Evolutionary conservation across 2,329 filamentous ascomycete species (phyloP).

Genomic region (Fusarium citri): DNA sequence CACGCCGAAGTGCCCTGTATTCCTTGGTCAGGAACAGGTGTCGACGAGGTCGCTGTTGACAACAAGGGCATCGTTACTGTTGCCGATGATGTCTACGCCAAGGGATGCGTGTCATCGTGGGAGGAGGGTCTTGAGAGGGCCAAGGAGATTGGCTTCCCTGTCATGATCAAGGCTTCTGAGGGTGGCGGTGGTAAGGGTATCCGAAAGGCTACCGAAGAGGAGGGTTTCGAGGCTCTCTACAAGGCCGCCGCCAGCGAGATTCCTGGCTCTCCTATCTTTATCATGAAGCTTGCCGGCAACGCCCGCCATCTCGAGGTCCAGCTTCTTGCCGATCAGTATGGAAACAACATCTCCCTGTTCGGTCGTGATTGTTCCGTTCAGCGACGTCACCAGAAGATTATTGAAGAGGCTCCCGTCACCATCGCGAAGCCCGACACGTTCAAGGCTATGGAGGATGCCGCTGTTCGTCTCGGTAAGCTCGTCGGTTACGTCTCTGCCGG

Average conservation of each 20-base stretch:
- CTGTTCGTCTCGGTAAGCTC: constrained; percentile 90
- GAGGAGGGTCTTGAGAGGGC: constrained; percentile 91
- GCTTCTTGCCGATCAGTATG: constrained; percentile 97
- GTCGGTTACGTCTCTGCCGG: constrained; percentile 99
- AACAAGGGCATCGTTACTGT: constrained; percentile 91
- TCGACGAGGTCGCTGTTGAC: constrained; percentile 83
- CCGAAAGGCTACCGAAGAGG: constrained; percentile 88
- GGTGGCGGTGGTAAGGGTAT: constrained; percentile 99
- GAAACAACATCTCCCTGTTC: constrained; percentile 99
- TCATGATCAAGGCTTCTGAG: constrained; percentile 99
- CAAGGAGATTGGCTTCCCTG: constrained; percentile 92
- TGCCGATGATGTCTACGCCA: constrained; percentile 82
- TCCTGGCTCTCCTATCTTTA: constrained; percentile 98
- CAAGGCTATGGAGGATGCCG: constrained; percentile 95
- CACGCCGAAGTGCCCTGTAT: constrained; percentile 97
- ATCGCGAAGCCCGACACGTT: constrained; percentile 92
- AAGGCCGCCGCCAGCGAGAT: constrained; percentile 97
- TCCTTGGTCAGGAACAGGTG: constrained; percentile 97
- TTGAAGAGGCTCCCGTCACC: constrained; percentile 97
- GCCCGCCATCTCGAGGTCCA: constrained; percentile 98
- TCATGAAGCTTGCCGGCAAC: constrained; percentile 99
- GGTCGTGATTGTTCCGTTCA: constrained; percentile 99
- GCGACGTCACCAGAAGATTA: constrained; percentile 99
- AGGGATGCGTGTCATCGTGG: constrained; percentile 90
- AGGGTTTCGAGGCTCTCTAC: constrained; percentile 88